A percentile compares a stretch with the other conserved stretches of the same genome.
phyloP scores from a whole-genome alignment of 2,329 filamentous ascomycete genomes.

The Phoma sp. region DNA sequence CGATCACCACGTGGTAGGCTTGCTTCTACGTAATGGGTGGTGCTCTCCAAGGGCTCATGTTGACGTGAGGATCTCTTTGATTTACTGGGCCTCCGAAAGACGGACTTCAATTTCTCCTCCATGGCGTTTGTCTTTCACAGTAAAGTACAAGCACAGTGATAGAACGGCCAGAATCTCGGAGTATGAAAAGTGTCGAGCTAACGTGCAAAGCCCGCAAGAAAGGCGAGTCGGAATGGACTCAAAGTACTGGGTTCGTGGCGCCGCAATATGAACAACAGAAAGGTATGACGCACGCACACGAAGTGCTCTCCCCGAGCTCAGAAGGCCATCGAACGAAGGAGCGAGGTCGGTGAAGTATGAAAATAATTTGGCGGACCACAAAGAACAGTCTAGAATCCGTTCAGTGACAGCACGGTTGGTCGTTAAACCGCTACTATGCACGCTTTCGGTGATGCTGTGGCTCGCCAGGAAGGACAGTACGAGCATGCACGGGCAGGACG shows the following conservation, averaged over 20 bases:
- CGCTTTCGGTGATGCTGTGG: slow-evolving; percentile 8
- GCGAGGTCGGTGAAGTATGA: slow-evolving; percentile 5
- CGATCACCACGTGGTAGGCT: slow-evolving; percentile 1
- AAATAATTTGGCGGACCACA: background rate
- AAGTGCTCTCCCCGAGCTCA: background rate
- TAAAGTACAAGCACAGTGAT: background rate
- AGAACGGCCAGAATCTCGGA: background rate
- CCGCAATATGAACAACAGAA: background rate
- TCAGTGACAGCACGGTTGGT: slow-evolving; percentile 10
- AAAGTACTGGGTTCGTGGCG: background rate
- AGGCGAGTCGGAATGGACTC: background rate
- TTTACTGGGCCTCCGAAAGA: slow-evolving; percentile 16
- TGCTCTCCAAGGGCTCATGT: background rate
- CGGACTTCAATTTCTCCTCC: slow-evolving; percentile 15
- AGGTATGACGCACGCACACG: slow-evolving; percentile 17
- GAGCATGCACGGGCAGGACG: background rate
- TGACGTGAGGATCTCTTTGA: background rate
- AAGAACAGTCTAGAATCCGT: slow-evolving; percentile 18
- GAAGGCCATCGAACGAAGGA: background rate
- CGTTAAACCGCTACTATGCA: background rate
- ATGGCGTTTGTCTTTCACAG: slow-evolving; percentile 2
- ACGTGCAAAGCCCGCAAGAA: background rate
- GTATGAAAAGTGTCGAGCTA: background rate
- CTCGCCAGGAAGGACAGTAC: background rate
- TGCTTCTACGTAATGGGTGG: background rate